Evolutionary conservation across 805 yeast genomes (phyloP), one percentile per base, ranked within the genome.

Genomic region (Kockiozyma suomiensis): DNA sequence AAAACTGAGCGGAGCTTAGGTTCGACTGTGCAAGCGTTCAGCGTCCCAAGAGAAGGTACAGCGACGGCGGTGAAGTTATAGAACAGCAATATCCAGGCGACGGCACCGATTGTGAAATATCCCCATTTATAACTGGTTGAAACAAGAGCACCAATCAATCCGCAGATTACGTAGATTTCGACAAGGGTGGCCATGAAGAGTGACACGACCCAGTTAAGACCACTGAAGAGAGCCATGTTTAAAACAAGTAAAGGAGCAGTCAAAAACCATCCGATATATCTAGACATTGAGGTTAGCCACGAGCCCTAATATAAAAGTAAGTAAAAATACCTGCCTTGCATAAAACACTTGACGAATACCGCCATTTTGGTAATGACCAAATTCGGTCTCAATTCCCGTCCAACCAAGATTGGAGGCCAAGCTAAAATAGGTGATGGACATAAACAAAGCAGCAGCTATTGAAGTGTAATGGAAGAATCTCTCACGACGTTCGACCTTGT

Each of bases 101-200:
- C 72, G 42, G 76, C 76, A 32, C 81, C 84, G 70, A 85, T 82
- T 5, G 82, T 78, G 73, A 81, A 85, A 76, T 82, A 85, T 70
- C 89, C 90, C 88, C 88, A 85, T 71, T 82, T 85, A 73, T 85
- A 85, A 46, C 82, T 73, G 7, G 86, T 78, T 35, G 70, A 64
- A 60, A 85, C 81, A 64, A 85, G 74, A 21, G 81, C 61, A 68
- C 87, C 88, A 69, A 85, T 79, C 70, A 85, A 77, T 43, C 82
- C 75, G 45, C 82, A 79, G 54, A 85, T 75, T 41, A 84, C 82
- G 70, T 75, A 81, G 17, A 81, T 76, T 66, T 76, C 83, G 33
- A 76, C 74, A n/a, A 76, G 67, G 37, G 77, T 55, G 32, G 71
- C 61, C 42, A 78, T 68, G 52, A 78, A 66, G 32, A 68, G 56